These are phyloP conservation scores for Aspergillus funiculosus DNA, from an alignment of 495 filamentous ascomycete species.

Conservation along the genomic window DNA sequence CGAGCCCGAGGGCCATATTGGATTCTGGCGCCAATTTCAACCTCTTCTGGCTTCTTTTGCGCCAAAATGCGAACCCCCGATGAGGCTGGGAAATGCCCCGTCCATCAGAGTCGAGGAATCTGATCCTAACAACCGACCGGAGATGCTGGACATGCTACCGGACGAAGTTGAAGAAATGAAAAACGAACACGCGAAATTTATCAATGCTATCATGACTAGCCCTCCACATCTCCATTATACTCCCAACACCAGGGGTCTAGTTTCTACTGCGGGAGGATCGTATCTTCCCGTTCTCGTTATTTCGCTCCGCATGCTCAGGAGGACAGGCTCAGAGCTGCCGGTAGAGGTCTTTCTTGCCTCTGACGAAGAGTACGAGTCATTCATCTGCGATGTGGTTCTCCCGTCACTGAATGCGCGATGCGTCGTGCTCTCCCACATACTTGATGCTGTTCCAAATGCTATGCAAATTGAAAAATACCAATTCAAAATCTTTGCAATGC, in stretches of 20 bases:
- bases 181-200: conserved; percentile 31
- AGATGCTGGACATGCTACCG: conserved; percentile 28
- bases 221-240: conserved; percentile 34
- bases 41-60: conserved; percentile 17
- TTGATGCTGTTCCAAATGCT: conserved; percentile 23
- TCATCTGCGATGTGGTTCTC: conserved; percentile 45
- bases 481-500: conserved; percentile 48
- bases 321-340: conserved; percentile 47
- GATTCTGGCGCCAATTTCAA: conserved; percentile 26
- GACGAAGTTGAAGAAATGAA: conserved; percentile 29
- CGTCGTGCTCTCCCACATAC: conserved; percentile 35
- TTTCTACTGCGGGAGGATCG: conserved; percentile 33
- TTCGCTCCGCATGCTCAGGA: conserved; percentile 47
- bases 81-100: conserved; percentile 18
- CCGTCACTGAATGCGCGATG: conserved; percentile 46
- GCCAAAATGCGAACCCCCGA: conserved; percentile 20
- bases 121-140: conserved; percentile 21
- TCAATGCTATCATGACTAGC: conserved; percentile 28
- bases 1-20: conserved; percentile 18
- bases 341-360: conserved; percentile 50
- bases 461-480: conserved; percentile 41
- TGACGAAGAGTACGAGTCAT: conserved; percentile 38
- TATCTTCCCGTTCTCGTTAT: conserved; percentile 42
- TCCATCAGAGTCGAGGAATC: conserved; percentile 24
- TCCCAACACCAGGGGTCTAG: conserved; percentile 38